Conservation (phyloP, 176 grass and related monocot genomes). For the Otatea glauca region DNA sequence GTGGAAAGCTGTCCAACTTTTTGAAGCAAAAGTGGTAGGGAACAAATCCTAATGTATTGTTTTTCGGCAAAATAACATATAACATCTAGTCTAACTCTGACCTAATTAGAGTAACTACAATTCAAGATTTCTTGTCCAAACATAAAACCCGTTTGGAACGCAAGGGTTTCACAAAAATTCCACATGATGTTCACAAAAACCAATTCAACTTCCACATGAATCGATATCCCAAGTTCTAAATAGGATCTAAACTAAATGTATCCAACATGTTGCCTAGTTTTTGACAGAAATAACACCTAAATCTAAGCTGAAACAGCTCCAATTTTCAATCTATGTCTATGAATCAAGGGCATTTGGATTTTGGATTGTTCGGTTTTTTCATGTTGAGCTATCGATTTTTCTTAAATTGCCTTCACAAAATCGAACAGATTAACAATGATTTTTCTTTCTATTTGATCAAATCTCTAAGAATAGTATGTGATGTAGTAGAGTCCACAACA, state of each 20-base stretch:
- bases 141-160: too few species aligned
- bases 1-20: constrained; percentile 38
- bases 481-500: fast-evolving
- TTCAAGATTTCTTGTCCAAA: too few species aligned
- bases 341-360: too few species aligned
- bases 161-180: too few species aligned
- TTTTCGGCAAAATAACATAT: not conserved
- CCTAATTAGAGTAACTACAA: not conserved
- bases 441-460: not conserved
- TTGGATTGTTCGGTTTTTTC: not conserved
- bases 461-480: not conserved
- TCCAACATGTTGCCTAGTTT: not conserved
- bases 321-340: too few species aligned
- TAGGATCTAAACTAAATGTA: not conserved
- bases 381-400: not conserved
- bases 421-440: not conserved
- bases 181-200: too few species aligned
- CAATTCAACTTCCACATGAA: too few species aligned
- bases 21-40: not conserved
- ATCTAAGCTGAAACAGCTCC: not conserved
- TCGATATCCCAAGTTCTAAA: too few species aligned
- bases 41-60: too few species aligned
- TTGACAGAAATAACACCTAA: not conserved
- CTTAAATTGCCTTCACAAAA: not conserved
- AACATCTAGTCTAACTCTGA: too few species aligned